phyloP scores from a whole-genome alignment of 2,329 filamentous ascomycete species.

The Calonectria hongkongensis region DNA sequence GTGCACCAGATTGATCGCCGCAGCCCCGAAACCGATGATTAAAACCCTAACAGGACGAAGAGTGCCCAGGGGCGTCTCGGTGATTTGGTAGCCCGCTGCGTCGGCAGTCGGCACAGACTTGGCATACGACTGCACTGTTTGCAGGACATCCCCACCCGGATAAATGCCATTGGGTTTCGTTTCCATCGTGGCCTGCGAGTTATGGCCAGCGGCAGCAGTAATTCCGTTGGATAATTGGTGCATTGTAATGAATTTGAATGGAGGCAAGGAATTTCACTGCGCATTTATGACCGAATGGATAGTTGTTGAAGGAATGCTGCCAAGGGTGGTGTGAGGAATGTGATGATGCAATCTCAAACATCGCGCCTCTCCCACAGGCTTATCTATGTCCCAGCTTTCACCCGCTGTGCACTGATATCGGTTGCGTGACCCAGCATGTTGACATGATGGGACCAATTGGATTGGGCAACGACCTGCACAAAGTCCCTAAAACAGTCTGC shows the following conservation, averaged over 20 bases:
- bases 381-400: no score
- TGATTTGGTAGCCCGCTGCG: neutral
- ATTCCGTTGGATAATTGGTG: neutral
- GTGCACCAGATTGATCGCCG: constrained; percentile 5
- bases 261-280: neutral
- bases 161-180: neutral
- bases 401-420: neutral
- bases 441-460: neutral
- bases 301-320: neutral
- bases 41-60: neutral
- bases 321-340: neutral
- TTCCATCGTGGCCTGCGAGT: neutral
- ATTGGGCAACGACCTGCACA: neutral
- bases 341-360: constrained; percentile 11
- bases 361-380: neutral
- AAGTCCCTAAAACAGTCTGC: neutral
- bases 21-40: constrained; percentile 11
- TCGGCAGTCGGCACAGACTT: neutral
- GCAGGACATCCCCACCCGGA: constrained; percentile 16
- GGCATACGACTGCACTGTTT: neutral
- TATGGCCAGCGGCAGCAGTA: no score
- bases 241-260: no score
- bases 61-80: constrained; percentile 7
- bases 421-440: neutral
- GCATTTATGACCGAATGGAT: neutral